Base-by-base conservation (phyloP, 192 early-diverging fungal species). In the Linnemannia schmuckeri region DNA sequence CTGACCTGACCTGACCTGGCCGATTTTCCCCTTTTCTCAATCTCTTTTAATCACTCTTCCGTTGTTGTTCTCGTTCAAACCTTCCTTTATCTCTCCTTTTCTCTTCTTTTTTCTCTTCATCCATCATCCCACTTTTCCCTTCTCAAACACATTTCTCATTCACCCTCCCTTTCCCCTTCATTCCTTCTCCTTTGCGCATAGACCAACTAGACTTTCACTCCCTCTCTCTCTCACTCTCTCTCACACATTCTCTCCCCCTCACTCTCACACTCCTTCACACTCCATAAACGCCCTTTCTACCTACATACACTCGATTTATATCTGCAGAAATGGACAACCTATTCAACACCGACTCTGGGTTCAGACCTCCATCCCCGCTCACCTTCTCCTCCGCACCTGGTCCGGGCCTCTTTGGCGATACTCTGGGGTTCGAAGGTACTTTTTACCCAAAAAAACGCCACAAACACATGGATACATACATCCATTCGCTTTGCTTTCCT, bases 301-400 rank as follows among this genome's bases (percentile, higher is more conserved):
- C n/a, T n/a, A n/a, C 33, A 8, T 20, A 38, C 46, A 49, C 4
- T n/a, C 24, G 27, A 54, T 49, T 17, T 40, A 41, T 40, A 5
- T 33, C 35, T 44, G 54, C 30, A 24, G 30, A 8, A 66, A 83
- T 77, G 74, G 72, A 78, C 0, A 75, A 81, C 55, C 81, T 87
- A 76, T 87, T 81, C 57, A 87, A 87, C 40, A 87, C 85, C 54
- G 85, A 87, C 54, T 87, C 85, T 17, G 85, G 85, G 37, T 75
- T 87, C 61, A 73, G 85, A 75, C 85, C 85, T 20, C 85, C 85
- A 46, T 87, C 85, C 0, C 85, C 85, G 2, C 75, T 81, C 30
- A 74, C 52, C 20, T 86, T 86, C 52, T 69, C 83, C 24, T 74
- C 83, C 27, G 70, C 76, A 46, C 72, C 79, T 66, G 57, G 85